Conservation (phyloP, 306 rosid genomes). For the Ochetophila trinervis region DNA sequence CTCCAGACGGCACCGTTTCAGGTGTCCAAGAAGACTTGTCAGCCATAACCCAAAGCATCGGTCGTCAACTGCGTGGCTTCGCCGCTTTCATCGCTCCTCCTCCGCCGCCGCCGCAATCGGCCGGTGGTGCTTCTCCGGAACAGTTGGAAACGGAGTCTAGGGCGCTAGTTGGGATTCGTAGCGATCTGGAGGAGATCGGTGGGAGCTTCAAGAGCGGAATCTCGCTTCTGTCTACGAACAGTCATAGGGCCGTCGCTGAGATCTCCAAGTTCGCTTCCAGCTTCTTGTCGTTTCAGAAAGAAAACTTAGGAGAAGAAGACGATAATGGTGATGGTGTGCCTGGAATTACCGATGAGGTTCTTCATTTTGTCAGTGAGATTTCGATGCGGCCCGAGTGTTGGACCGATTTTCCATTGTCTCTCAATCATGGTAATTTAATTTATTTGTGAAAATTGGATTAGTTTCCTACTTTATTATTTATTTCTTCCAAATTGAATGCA, state of each 20-base stretch:
- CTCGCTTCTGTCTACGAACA: constrained; percentile 56
- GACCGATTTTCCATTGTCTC: constrained; percentile 76
- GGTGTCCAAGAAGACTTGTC: constrained; percentile 55
- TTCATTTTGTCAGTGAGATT: constrained; percentile 61
- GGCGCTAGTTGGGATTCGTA: constrained; percentile 63
- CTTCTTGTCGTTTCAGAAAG: constrained; percentile 40
- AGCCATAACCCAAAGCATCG: constrained; percentile 40
- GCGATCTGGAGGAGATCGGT: constrained; percentile 86
- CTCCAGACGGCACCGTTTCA: constrained; percentile 26
- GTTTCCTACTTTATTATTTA: neutral
- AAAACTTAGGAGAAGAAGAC: constrained; percentile 20
- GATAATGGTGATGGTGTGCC: constrained; percentile 36
- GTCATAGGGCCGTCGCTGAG: constrained; percentile 67
- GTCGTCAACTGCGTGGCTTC: constrained; percentile 69
- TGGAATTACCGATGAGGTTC: constrained; percentile 69
- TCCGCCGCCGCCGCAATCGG: constrained; percentile 24
- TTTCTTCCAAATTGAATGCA: too few relatives aligned
- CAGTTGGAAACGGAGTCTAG: constrained; percentile 30
- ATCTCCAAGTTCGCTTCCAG: constrained; percentile 75
- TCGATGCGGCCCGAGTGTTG: constrained; percentile 66
- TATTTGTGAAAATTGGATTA: neutral
- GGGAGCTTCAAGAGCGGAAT: constrained; percentile 73
- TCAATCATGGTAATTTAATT: constrained; percentile 49
- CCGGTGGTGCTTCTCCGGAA: neutral
- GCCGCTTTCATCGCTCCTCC: constrained; percentile 89